A percentile compares a stretch with the other conserved stretches of the same genome.
Evolutionary conservation across 352 stramenopile genomes (phyloP).

Genomic region (Globisporangium mamillatum): DNA sequence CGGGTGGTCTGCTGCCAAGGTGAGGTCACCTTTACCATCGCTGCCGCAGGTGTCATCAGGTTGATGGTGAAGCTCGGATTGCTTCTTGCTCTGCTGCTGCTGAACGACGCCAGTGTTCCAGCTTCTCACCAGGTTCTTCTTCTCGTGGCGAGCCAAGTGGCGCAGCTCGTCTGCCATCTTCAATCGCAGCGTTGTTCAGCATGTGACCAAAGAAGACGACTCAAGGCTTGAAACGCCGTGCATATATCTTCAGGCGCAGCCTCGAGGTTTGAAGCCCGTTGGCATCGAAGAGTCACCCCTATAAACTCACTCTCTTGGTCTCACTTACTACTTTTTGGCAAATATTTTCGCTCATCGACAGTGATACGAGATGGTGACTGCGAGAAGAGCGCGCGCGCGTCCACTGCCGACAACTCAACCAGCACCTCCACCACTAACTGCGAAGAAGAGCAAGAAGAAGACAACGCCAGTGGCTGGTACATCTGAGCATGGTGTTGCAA

Average conservation of each 20-base stretch:
- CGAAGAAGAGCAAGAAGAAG: conserved; percentile 10
- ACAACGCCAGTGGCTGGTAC: background rate
- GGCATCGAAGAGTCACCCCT: too few species aligned
- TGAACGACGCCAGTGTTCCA: conserved; percentile 20
- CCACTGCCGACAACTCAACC: background rate
- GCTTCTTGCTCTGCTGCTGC: background rate
- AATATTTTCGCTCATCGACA: background rate
- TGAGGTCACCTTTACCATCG: background rate
- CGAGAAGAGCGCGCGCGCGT: background rate
- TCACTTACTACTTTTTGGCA: too few species aligned
- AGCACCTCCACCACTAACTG: background rate
- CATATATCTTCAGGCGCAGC: too few species aligned
- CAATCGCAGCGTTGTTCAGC: too few species aligned
- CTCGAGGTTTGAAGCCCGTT: too few species aligned
- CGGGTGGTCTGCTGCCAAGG: background rate
- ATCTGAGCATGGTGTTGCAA: background rate
- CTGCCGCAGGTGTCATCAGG: background rate
- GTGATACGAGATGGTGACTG: background rate
- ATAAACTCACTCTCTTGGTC: background rate
- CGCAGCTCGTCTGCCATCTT: conserved; percentile 19
- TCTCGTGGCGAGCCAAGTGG: conserved; percentile 28
- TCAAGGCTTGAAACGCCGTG: too few species aligned
- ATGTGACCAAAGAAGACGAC: too few species aligned
- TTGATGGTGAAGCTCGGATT: background rate
- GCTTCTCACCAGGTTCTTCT: conserved; percentile 31